phyloP scores from a whole-genome alignment of 2,329 filamentous ascomycete species.

The Stenocarpella maydis region DNA sequence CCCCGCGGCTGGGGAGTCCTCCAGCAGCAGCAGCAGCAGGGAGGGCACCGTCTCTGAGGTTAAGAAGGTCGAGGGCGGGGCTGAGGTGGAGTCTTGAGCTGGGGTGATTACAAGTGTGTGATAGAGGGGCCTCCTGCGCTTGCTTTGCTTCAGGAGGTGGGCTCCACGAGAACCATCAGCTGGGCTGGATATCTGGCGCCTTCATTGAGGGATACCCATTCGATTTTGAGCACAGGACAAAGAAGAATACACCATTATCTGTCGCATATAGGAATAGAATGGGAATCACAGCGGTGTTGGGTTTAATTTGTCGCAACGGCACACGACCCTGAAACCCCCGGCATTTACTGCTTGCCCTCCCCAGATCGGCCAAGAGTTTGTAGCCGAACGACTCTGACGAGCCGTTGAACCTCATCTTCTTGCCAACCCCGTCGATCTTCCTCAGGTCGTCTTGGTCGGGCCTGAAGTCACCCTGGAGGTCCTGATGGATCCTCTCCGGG shows the following conservation, averaged over 20 bases:
- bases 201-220: neutral
- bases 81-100: neutral
- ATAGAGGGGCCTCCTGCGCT: too few relatives aligned
- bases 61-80: neutral
- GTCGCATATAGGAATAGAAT: neutral
- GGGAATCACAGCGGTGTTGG: too few relatives aligned
- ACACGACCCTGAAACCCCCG: neutral
- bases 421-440: conserved; percentile 11
- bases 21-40: neutral
- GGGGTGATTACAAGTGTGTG: too few relatives aligned
- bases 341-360: neutral
- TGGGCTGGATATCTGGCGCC: neutral
- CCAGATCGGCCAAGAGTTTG: neutral
- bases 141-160: too few relatives aligned
- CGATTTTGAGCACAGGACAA: neutral
- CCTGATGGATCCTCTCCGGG: conserved; percentile 10
- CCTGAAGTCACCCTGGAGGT: conserved; percentile 15
- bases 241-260: neutral
- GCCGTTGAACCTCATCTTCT: neutral
- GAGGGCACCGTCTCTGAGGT: conserved; percentile 9
- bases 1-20: neutral
- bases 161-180: too few relatives aligned
- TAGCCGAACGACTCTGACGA: neutral
- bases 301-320: neutral
- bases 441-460: conserved; percentile 9